Percentiles rank a stretch among this genome's conserved stretches.
These are phyloP conservation scores for Ceratobasidium sp. DNA, from an alignment of 1,284 basidiomycete species.

Conservation along the genomic window DNA sequence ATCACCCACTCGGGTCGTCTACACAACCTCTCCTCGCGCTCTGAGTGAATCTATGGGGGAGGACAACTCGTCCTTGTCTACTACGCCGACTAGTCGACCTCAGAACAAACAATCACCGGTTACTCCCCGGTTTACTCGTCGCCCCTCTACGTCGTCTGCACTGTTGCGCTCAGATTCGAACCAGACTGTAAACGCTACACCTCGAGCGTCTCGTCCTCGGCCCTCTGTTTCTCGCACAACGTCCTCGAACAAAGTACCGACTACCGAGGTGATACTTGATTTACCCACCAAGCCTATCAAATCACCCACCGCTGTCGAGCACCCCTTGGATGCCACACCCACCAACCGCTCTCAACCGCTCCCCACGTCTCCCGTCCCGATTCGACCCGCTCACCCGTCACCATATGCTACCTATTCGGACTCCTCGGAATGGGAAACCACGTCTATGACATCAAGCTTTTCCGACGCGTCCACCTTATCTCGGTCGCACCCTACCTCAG, in stretches of 20 bases:
- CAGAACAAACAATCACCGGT: slow-evolving; percentile 17
- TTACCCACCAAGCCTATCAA: slow-evolving; percentile 21
- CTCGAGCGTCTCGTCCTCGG: slow-evolving; percentile 32
- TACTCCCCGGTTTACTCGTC: slow-evolving; percentile 10
- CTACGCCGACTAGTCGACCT: slow-evolving; percentile 29
- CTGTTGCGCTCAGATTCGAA: slow-evolving; percentile 2
- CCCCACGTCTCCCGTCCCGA: slow-evolving; percentile 20
- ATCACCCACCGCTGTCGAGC: slow-evolving; percentile 39
- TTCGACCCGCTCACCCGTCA: slow-evolving; percentile 21
- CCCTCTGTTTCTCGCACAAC: slow-evolving; percentile 34
- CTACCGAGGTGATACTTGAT: slow-evolving; percentile 42
- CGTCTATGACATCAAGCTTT: slow-evolving; percentile 44
- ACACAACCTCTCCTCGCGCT: slow-evolving; percentile 20
- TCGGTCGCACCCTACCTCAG: slow-evolving; percentile 43
- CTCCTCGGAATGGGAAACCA: slow-evolving; percentile 45
- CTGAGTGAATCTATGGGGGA: not conserved
- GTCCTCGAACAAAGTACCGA: slow-evolving; percentile 40
- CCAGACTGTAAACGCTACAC: slow-evolving; percentile 14
- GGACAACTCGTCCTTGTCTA: slow-evolving; percentile 25
- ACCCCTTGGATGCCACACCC: slow-evolving; percentile 31
- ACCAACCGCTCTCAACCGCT: slow-evolving; percentile 24
- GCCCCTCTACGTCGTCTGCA: slow-evolving; percentile 23
- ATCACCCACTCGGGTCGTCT: slow-evolving; percentile 19
- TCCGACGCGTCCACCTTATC: slow-evolving; percentile 40
- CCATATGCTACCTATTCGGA: slow-evolving; percentile 38